Conservation (phyloP, 768 basidiomycete species). For the Hydnomerulius pinastri region DNA sequence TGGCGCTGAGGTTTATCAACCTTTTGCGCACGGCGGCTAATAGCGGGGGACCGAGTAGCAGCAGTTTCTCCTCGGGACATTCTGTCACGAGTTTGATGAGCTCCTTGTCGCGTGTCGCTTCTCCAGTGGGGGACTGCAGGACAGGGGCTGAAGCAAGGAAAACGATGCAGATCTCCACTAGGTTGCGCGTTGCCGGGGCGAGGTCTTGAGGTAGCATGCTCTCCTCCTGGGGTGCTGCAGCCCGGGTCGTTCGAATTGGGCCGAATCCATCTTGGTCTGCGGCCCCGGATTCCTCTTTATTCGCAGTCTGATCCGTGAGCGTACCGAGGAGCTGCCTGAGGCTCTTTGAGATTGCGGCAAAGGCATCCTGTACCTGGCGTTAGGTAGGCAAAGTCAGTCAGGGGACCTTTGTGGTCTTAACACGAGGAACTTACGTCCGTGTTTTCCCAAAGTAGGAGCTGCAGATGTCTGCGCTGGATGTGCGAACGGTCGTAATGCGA, state of each 20-base stretch:
- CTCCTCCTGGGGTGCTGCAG: slow-evolving; percentile 33
- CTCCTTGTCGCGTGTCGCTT: slow-evolving; percentile 63
- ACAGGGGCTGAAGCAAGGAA: slow-evolving; percentile 66
- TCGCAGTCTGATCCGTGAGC: slow-evolving; percentile 24
- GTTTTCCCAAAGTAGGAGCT: slow-evolving; percentile 65
- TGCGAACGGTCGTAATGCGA: slow-evolving; percentile 7
- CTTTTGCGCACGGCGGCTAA: slow-evolving; percentile 56
- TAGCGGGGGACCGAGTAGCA: slow-evolving; percentile 57
- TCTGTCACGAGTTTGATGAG: slow-evolving; percentile 54
- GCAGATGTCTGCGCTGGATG: slow-evolving; percentile 42
- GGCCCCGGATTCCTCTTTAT: slow-evolving; percentile 26
- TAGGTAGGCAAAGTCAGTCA: background rate
- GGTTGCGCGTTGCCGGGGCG: slow-evolving; percentile 31
- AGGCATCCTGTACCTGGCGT: slow-evolving; percentile 55
- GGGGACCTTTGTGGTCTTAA: background rate
- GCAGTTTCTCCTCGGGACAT: slow-evolving; percentile 55
- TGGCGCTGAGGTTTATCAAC: slow-evolving; percentile 51
- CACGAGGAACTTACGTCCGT: slow-evolving; percentile 54
- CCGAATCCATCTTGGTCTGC: slow-evolving; percentile 62
- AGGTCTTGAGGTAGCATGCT: slow-evolving; percentile 29
- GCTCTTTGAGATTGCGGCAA: slow-evolving; percentile 28
- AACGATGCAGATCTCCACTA: slow-evolving; percentile 54
- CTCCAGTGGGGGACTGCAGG: slow-evolving; percentile 57
- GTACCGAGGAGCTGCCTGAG: slow-evolving; percentile 46
- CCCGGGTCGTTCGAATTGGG: slow-evolving; percentile 45